These are phyloP conservation scores for Diaporthe velutina DNA, from an alignment of 2,329 filamentous ascomycete genomes.

Conservation along the genomic window DNA sequence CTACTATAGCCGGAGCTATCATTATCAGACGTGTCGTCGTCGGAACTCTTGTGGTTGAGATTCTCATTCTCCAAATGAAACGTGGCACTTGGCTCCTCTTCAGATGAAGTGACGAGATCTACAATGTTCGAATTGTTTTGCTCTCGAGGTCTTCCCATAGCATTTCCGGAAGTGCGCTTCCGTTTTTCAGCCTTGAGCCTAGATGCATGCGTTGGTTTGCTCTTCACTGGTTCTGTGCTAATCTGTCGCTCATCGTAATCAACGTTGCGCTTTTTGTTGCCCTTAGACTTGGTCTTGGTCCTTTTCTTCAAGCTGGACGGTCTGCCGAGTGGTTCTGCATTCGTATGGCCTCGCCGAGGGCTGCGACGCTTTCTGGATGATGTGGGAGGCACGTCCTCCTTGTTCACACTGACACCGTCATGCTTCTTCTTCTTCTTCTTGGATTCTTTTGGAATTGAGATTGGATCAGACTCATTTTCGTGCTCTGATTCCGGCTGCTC, in stretches of 20 bases:
- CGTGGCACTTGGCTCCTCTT: neutral
- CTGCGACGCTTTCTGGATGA: neutral
- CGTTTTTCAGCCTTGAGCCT: neutral
- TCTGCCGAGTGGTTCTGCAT: neutral
- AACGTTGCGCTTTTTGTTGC: neutral
- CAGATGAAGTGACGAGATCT: constrained; percentile 1
- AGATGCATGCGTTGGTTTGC: neutral
- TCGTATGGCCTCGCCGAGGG: neutral
- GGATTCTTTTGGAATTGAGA: accelerated
- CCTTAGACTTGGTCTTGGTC: neutral
- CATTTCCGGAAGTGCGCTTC: too few relatives aligned
- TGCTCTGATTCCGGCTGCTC: neutral
- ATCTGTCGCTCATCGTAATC: neutral
- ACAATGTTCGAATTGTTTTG: neutral
- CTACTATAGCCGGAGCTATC: too few relatives aligned
- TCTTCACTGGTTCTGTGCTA: neutral
- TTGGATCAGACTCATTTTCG: accelerated
- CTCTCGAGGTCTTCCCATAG: accelerated
- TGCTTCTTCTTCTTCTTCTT: neutral
- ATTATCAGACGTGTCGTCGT: neutral
- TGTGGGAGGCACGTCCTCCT: neutral
- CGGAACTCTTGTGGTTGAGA: too few relatives aligned
- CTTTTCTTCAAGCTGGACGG: neutral
- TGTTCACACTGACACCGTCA: neutral
- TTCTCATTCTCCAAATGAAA: neutral